phyloP scores from a whole-genome alignment of 2,329 filamentous ascomycete species.

The Rhinocladiella similis region DNA sequence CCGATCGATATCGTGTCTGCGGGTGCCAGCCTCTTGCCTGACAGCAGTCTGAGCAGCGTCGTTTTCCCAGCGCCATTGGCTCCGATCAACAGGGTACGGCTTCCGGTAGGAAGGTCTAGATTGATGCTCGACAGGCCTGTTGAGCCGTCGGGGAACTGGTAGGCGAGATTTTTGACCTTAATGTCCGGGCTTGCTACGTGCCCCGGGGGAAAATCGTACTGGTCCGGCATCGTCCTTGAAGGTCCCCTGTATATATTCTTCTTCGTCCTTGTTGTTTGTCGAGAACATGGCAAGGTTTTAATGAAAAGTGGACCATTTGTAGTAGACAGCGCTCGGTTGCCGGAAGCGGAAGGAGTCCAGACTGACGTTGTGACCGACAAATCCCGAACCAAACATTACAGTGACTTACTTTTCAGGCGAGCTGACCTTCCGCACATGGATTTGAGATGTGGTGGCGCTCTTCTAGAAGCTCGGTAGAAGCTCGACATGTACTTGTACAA shows the following conservation, averaged over 20 bases:
- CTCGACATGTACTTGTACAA: no score
- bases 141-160: slow-evolving; percentile 83
- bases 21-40: slow-evolving; percentile 91
- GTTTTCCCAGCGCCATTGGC: slow-evolving; percentile 97
- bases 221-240: neutral
- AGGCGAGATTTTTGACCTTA: slow-evolving; percentile 73
- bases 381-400: no score
- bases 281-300: neutral
- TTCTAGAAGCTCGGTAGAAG: no score
- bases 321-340: neutral
- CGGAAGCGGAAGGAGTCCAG: neutral
- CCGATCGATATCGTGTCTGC: slow-evolving; percentile 71
- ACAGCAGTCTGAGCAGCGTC: slow-evolving; percentile 88
- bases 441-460: no score
- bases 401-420: no score
- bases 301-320: neutral
- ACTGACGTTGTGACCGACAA: neutral
- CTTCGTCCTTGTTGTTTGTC: neutral
- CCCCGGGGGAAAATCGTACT: neutral
- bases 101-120: slow-evolving; percentile 76
- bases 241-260: neutral
- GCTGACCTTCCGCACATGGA: no score
- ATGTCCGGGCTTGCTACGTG: slow-evolving; percentile 58
- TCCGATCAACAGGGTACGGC: slow-evolving; percentile 87
- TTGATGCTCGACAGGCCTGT: slow-evolving; percentile 73